phyloP scores from a whole-genome alignment of 192 early-diverging fungal genomes.

The Jimgerdemannia lactiflua region DNA sequence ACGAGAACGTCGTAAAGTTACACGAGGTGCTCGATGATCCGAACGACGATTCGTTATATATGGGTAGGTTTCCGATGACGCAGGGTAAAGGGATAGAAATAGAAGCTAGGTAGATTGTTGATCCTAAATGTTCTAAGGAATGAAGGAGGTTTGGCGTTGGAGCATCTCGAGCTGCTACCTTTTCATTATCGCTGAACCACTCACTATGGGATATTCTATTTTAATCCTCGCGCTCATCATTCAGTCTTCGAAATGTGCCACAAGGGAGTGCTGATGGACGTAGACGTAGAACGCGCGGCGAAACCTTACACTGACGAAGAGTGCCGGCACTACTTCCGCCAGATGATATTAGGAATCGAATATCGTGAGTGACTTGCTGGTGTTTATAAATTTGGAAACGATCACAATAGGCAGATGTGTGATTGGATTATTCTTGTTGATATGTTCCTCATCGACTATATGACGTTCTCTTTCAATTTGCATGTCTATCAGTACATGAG shows the following conservation, averaged over 20 bases:
- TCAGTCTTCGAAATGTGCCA: conserved; percentile 90
- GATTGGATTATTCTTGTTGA: too few species aligned
- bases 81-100: too few species aligned
- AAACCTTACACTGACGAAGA: conserved; percentile 53
- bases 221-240: background rate
- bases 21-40: conserved; percentile 95
- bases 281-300: conserved; percentile 50
- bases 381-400: too few species aligned
- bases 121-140: too few species aligned
- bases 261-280: conserved; percentile 77
- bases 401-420: too few species aligned
- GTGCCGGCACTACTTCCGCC: conserved; percentile 72
- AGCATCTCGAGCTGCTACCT: too few species aligned
- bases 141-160: too few species aligned
- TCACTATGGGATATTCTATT: too few species aligned
- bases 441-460: background rate
- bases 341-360: conserved; percentile 93
- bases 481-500: conserved; percentile 69
- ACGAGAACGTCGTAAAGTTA: conserved; percentile 82
- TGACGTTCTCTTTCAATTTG: background rate
- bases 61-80: conserved; percentile 39
- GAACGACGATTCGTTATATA: conserved; percentile 73
- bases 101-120: too few species aligned
- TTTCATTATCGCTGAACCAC: too few species aligned
- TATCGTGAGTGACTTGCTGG: conserved; percentile 63